Conservation (phyloP, 164 flowering plant genomes). For the Aristolochia contorta region DNA sequence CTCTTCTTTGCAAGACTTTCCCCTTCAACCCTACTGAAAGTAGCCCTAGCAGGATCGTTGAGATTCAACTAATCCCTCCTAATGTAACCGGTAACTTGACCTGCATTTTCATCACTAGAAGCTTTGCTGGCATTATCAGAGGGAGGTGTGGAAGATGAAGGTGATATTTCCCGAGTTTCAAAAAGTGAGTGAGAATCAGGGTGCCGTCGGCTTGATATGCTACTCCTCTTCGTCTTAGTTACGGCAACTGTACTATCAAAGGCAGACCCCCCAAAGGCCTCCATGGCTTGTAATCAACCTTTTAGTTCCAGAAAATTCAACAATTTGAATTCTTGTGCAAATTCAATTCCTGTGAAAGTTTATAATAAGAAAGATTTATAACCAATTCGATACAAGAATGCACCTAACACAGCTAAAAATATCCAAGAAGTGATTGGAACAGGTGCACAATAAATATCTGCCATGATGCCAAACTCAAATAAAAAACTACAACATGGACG, state of each 20-base stretch:
- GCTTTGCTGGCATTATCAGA: constrained; percentile 44
- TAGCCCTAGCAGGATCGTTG: constrained; percentile 31
- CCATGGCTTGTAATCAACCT: constrained; percentile 27
- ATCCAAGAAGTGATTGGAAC: too few species aligned
- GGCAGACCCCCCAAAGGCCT: constrained; percentile 29
- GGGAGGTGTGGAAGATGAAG: constrained; percentile 36
- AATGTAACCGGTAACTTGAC: constrained; percentile 19
- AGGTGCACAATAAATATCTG: too few species aligned
- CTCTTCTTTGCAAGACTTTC: constrained; percentile 19
- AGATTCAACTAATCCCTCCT: constrained; percentile 50
- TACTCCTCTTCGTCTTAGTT: constrained; percentile 56
- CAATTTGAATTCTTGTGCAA: neutral
- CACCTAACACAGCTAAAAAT: too few species aligned
- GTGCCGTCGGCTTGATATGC: constrained; percentile 45
- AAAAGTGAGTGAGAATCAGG: constrained; percentile 34
- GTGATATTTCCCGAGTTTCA: constrained; percentile 30
- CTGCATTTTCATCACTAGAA: constrained; percentile 46
- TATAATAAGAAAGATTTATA: neutral
- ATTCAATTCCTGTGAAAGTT: neutral
- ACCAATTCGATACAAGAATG: too few species aligned
- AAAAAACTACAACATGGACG: too few species aligned
- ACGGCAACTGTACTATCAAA: constrained; percentile 26
- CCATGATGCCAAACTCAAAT: too few species aligned
- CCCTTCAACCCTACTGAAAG: constrained; percentile 20
- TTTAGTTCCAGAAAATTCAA: neutral